Evolutionary conservation across 805 yeast species (phyloP).

Genomic region (Torulaspora gathmanii): DNA sequence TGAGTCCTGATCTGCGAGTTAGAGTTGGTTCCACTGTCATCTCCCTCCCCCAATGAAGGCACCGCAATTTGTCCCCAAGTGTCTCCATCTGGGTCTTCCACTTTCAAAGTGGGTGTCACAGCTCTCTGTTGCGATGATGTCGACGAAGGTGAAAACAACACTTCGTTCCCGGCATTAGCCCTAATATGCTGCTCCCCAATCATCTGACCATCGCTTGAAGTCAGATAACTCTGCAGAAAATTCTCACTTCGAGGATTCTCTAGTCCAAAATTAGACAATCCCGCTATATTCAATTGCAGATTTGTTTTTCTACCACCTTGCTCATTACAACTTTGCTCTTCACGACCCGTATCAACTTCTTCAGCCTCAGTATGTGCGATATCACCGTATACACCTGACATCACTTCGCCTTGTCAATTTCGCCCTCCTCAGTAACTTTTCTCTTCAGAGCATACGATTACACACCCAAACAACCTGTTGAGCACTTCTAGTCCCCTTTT

Average conservation of each 20-base stretch:
- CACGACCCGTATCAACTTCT: background rate
- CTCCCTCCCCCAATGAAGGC: constrained; percentile 8
- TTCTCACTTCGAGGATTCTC: constrained; percentile 1
- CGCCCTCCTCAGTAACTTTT: background rate
- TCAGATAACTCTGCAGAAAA: constrained; percentile 7
- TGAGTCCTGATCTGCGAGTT: constrained; percentile 4
- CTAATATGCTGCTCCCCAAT: background rate
- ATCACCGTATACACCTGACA: constrained; percentile 11
- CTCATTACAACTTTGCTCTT: background rate
- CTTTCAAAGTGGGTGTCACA: constrained; percentile 22
- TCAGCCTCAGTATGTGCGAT: constrained; percentile 7
- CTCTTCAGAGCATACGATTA: constrained; percentile 1
- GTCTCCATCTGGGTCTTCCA: constrained; percentile 15
- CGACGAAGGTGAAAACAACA: constrained; percentile 15
- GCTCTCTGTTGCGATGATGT: constrained; percentile 13
- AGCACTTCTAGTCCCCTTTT: background rate
- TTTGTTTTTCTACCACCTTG: background rate
- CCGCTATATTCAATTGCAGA: constrained; percentile 4
- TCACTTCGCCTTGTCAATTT: constrained; percentile 2
- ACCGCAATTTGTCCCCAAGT: constrained; percentile 12
- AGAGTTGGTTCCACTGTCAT: constrained; percentile 3
- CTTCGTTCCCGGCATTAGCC: constrained; percentile 2
- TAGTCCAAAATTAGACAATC: constrained; percentile 4
- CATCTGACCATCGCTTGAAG: constrained; percentile 4
- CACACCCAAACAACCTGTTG: background rate